phyloP scores from a whole-genome alignment of 441 rosid genomes.

The Gossypium davidsonii region DNA sequence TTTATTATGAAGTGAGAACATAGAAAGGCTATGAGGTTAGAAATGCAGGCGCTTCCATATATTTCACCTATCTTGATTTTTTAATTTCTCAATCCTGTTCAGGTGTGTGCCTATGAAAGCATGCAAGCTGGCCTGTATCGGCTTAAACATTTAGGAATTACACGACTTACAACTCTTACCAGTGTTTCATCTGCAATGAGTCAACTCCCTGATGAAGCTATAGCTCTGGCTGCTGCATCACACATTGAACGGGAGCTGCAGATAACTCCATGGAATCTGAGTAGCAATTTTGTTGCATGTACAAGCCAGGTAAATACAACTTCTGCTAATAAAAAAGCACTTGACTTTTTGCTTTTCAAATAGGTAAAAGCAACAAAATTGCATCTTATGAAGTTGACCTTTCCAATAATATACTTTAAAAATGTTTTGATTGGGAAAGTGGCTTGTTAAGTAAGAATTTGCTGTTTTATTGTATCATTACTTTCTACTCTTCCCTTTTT shows the following conservation, averaged over 20 bases:
- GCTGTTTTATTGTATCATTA: background rate
- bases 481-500: slow-evolving; percentile 16
- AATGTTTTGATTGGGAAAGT: background rate
- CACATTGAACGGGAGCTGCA: slow-evolving; percentile 96
- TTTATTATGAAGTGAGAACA: background rate
- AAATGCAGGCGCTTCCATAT: background rate
- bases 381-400: background rate
- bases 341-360: background rate
- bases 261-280: slow-evolving; percentile 96
- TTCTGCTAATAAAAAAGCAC: background rate
- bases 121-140: slow-evolving; percentile 92
- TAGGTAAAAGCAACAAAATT: background rate
- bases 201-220: slow-evolving; percentile 95
- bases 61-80: background rate
- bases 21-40: background rate
- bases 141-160: slow-evolving; percentile 93
- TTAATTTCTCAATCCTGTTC: slow-evolving; percentile 20
- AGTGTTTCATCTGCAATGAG: slow-evolving; percentile 81
- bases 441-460: background rate
- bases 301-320: slow-evolving; percentile 62
- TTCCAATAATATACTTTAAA: background rate
- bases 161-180: slow-evolving; percentile 70
- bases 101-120: slow-evolving; percentile 97
- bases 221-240: slow-evolving; percentile 95
- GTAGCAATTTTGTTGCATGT: slow-evolving; percentile 93